These are phyloP conservation scores for Aspergillus fischeri DNA, from an alignment of 2,329 filamentous ascomycete species.

Conservation along the genomic window DNA sequence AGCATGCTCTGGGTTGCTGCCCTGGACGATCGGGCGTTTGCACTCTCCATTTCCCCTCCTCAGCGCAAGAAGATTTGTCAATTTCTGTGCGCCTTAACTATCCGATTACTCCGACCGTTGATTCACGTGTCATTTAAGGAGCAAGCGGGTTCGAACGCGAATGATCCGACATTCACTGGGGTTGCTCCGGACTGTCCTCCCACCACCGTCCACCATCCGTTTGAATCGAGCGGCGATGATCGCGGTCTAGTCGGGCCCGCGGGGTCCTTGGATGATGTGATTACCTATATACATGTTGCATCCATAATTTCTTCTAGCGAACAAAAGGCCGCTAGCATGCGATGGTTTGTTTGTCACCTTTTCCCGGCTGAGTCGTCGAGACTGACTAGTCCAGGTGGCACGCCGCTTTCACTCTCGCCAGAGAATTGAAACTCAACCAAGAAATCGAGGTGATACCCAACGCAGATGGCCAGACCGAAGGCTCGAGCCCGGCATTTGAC, in stretches of 20 bases:
- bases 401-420: slow-evolving; percentile 82
- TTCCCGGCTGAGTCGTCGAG: not conserved
- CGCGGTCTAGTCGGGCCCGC: slow-evolving; percentile 48
- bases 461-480: slow-evolving; percentile 26
- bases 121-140: slow-evolving; percentile 66
- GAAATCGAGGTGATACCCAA: slow-evolving; percentile 56
- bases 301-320: slow-evolving; percentile 91
- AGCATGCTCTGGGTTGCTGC: slow-evolving; percentile 97
- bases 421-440: slow-evolving; percentile 80
- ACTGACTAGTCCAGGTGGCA: slow-evolving; percentile 59
- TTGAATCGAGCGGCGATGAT: slow-evolving; percentile 55
- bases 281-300: slow-evolving; percentile 87
- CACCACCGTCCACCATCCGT: slow-evolving; percentile 55
- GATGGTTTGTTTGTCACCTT: slow-evolving; percentile 54
- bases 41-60: slow-evolving; percentile 76
- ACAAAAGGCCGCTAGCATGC: slow-evolving; percentile 87
- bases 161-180: slow-evolving; percentile 48
- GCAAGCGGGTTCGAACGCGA: slow-evolving; percentile 41
- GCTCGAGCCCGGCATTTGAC: slow-evolving; percentile 30
- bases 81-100: slow-evolving; percentile 79
- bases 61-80: slow-evolving; percentile 82
- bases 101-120: slow-evolving; percentile 77
- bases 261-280: slow-evolving; percentile 79
- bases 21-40: slow-evolving; percentile 85
- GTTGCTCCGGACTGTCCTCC: slow-evolving; percentile 74